phyloP scores from a whole-genome alignment of 2,329 filamentous ascomycete genomes.

The Xylaria sp. region DNA sequence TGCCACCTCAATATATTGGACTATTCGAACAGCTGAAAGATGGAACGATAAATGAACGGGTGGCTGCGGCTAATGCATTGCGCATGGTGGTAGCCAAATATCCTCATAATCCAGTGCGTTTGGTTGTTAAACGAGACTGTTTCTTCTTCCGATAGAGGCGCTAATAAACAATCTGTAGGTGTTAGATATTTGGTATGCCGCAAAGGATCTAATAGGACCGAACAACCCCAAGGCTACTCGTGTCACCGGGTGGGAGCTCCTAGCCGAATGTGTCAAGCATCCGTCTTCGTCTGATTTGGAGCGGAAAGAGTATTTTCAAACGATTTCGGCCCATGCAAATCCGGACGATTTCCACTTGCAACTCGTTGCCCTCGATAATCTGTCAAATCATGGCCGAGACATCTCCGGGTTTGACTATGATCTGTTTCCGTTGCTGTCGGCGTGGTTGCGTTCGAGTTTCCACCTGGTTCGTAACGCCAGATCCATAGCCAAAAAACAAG shows the following conservation, averaged over 20 bases:
- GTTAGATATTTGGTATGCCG: slow-evolving; percentile 73
- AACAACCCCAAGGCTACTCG: slow-evolving; percentile 65
- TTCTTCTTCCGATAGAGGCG: not conserved
- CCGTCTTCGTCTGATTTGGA: slow-evolving; percentile 72
- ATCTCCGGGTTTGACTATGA: slow-evolving; percentile 76
- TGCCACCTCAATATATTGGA: slow-evolving; percentile 65
- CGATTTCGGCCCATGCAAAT: slow-evolving; percentile 65
- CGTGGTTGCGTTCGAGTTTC: slow-evolving; percentile 69
- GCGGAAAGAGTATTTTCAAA: slow-evolving; percentile 72
- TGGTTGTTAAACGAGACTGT: not conserved
- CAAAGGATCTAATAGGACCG: slow-evolving; percentile 71
- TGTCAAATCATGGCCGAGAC: slow-evolving; percentile 70
- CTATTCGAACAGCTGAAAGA: slow-evolving; percentile 66
- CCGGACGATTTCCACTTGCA: slow-evolving; percentile 74
- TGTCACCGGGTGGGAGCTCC: slow-evolving; percentile 71
- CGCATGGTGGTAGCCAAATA: slow-evolving; percentile 68
- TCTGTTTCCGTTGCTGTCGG: slow-evolving; percentile 69
- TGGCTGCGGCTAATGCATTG: slow-evolving; percentile 68
- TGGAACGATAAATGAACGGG: slow-evolving; percentile 63
- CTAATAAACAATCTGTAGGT: slow-evolving; percentile 47
- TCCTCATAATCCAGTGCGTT: slow-evolving; percentile 62
- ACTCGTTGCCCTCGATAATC: slow-evolving; percentile 69
- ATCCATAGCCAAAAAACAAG: slow-evolving; percentile 62
- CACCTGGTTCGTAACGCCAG: slow-evolving; percentile 63
- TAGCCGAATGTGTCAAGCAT: slow-evolving; percentile 73